These are phyloP conservation scores for Tetradesmus lagerheimii DNA, from an alignment of 139 green algal genomes.

Conservation along the genomic window DNA sequence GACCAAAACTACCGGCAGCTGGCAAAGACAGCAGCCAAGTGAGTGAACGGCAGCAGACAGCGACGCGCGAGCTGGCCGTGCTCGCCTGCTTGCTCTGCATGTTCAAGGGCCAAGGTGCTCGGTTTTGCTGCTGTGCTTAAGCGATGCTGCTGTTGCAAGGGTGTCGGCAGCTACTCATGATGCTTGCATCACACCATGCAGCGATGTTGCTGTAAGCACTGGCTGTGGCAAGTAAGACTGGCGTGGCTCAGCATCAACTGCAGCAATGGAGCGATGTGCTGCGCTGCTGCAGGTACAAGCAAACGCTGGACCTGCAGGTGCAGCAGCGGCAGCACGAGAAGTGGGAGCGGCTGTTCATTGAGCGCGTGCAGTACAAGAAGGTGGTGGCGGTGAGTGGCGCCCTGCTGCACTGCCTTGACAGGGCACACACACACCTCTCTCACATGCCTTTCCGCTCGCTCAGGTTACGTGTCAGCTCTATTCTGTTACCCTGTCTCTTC, in stretches of 20 bases:
- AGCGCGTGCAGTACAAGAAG: constrained; percentile 42
- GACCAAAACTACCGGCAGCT: constrained; percentile 87
- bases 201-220: background rate
- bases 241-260: too few species aligned
- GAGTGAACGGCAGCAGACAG: background rate
- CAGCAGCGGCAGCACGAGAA: constrained; percentile 40
- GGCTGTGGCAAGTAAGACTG: too few species aligned
- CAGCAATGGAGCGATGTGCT: background rate
- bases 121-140: background rate
- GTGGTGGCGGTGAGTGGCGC: constrained; percentile 9
- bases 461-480: too few species aligned
- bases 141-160: background rate
- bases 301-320: constrained; percentile 12
- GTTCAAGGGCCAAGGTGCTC: too few species aligned
- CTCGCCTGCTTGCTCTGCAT: background rate
- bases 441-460: too few species aligned
- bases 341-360: constrained; percentile 39
- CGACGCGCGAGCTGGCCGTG: background rate
- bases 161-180: background rate
- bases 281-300: constrained; percentile 39
- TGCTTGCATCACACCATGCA: background rate
- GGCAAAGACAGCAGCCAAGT: constrained; percentile 31
- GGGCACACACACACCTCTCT: too few species aligned
- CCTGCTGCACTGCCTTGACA: background rate
- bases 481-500: too few species aligned